Percentiles rank a stretch among this genome's conserved stretches.
Evolutionary conservation across 129 eudicot genomes (phyloP).

Genomic region (Artemisia annua): DNA sequence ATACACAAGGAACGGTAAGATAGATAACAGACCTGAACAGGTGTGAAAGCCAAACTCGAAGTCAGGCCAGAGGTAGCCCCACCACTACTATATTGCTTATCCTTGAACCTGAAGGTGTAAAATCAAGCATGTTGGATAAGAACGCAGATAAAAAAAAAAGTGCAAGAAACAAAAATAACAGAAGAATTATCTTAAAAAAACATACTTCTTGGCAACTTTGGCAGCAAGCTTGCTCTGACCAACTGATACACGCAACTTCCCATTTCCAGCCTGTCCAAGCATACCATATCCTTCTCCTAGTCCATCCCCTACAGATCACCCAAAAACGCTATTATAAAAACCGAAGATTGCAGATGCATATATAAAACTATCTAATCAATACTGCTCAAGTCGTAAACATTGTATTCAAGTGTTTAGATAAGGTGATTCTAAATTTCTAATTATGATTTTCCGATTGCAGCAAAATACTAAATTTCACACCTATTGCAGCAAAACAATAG

Average conservation of each 20-base stretch:
- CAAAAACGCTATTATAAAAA: background rate
- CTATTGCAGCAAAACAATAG: too few species aligned
- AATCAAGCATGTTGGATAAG: constrained; percentile 12
- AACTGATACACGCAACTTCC: constrained; percentile 81
- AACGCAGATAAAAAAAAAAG: background rate
- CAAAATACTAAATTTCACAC: too few species aligned
- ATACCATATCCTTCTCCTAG: constrained; percentile 95
- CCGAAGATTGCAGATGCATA: background rate
- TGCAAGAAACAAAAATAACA: background rate
- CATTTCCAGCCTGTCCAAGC: constrained; percentile 97
- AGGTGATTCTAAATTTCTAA: too few species aligned
- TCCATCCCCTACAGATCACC: constrained; percentile 66
- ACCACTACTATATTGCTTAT: constrained; percentile 65
- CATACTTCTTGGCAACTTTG: constrained; percentile 90
- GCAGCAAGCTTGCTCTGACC: constrained; percentile 89
- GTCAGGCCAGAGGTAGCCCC: constrained; percentile 92
- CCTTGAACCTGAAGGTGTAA: constrained; percentile 65
- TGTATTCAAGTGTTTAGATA: background rate
- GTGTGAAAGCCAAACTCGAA: constrained; percentile 94
- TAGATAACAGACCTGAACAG: constrained; percentile 68
- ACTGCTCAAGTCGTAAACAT: background rate
- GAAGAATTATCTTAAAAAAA: background rate
- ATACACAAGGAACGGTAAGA: background rate
- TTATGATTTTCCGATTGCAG: too few species aligned
- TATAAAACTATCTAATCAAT: background rate